These are phyloP conservation scores for Kodamaea sp. DNA, from an alignment of 1,139 yeast genomes.

Conservation along the genomic window DNA sequence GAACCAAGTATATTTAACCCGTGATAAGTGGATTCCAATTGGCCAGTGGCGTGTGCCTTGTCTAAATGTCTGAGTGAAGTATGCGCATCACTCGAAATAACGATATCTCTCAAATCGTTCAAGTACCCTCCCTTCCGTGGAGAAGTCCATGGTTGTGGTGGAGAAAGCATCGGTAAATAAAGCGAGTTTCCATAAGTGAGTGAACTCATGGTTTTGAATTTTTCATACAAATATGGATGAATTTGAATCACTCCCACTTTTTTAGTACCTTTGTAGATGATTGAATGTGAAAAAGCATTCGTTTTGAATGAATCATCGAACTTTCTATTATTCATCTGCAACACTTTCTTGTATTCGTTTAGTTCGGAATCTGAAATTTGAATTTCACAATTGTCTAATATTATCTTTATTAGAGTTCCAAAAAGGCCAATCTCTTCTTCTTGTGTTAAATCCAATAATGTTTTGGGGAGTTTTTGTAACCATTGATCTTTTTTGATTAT, in stretches of 20 bases:
- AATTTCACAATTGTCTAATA: constrained; percentile 18
- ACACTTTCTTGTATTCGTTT: constrained; percentile 2
- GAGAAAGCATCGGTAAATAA: constrained; percentile 38
- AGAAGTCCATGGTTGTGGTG: constrained; percentile 37
- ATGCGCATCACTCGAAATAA: constrained; percentile 19
- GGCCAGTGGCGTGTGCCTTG: constrained; percentile 31
- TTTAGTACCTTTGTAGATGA: constrained; percentile 1
- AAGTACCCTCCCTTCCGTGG: constrained; percentile 38
- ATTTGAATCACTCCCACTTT: constrained; percentile 21
- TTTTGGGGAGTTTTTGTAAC: constrained; percentile 8
- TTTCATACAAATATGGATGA: constrained; percentile 25
- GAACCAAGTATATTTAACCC: constrained; percentile 30
- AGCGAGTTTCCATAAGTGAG: constrained; percentile 16
- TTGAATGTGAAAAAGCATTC: constrained; percentile 8
- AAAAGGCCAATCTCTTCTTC: constrained; percentile 23
- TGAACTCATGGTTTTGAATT: constrained; percentile 15
- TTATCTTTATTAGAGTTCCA: constrained; percentile 18
- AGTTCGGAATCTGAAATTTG: constrained; percentile 13
- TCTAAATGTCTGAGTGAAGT: constrained; percentile 21
- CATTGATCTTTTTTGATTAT: constrained; percentile 14
- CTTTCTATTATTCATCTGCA: constrained; percentile 1
- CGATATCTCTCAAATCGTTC: constrained; percentile 23
- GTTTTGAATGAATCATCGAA: neutral
- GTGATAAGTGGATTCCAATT: constrained; percentile 29
- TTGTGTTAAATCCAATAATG: constrained; percentile 13